A percentile compares a stretch with the other conserved stretches of the same genome.
phyloP scores from a whole-genome alignment of 139 green algal genomes.

The Monoraphidium neglectum region DNA sequence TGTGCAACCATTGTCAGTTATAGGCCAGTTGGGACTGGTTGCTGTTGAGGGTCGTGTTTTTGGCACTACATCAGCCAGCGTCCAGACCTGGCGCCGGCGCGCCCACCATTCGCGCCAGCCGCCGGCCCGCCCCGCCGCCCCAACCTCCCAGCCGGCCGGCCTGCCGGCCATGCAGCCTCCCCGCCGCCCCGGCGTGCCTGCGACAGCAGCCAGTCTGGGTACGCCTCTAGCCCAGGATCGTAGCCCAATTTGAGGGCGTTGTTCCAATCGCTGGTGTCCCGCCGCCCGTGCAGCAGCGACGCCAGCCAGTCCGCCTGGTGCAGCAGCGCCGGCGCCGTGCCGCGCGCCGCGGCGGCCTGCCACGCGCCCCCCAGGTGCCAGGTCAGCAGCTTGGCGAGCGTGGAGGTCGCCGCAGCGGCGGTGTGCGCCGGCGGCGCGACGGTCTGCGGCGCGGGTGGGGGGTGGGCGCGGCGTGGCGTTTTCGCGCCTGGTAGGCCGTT shows the following conservation, averaged over 20 bases:
- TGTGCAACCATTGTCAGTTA: no score
- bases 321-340: conserved; percentile 51
- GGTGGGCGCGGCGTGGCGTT: no score
- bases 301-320: conserved; percentile 86
- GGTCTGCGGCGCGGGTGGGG: conserved; percentile 33
- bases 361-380: conserved; percentile 64
- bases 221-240: conserved; percentile 73
- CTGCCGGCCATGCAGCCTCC: not conserved
- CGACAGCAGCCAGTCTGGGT: conserved; percentile 76
- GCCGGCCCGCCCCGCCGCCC: no score
- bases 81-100: no score
- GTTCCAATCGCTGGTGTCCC: conserved; percentile 85
- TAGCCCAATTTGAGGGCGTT: conserved; percentile 95
- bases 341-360: conserved; percentile 34
- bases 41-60: not conserved
- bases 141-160: no score
- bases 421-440: conserved; percentile 82
- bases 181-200: conserved; percentile 43
- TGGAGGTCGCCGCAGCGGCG: conserved; percentile 76
- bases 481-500: no score
- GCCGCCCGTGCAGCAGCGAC: conserved; percentile 61
- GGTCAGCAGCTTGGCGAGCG: conserved; percentile 84
- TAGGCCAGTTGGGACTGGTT: not conserved
- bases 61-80: no score
- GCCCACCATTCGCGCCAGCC: no score